phyloP scores from a whole-genome alignment of 2,329 filamentous ascomycete genomes.

The Fusarium subglutinans region DNA sequence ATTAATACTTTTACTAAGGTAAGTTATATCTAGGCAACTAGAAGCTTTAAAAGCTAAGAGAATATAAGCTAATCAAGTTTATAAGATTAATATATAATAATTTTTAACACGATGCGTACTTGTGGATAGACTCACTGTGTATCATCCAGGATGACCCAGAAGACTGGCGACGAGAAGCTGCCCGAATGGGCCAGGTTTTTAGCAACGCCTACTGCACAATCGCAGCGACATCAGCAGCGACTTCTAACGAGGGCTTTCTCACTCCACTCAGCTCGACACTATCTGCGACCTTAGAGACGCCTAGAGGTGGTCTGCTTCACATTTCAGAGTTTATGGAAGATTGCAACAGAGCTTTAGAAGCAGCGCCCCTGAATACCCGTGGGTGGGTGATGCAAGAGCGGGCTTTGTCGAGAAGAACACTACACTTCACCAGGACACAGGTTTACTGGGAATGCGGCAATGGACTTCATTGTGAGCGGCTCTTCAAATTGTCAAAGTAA shows the following conservation, averaged over 20 bases:
- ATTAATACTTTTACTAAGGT: too few species aligned
- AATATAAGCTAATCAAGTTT: too few species aligned
- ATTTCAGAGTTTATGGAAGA: not conserved
- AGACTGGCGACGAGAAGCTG: conserved; percentile 4
- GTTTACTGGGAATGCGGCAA: conserved; percentile 1
- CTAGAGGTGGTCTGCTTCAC: not conserved
- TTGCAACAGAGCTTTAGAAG: not conserved
- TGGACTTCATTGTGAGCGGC: not conserved
- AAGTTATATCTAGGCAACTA: too few species aligned
- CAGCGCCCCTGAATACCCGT: conserved; percentile 37
- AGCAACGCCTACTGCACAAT: conserved; percentile 2
- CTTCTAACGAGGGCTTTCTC: not conserved
- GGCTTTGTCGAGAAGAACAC: not conserved
- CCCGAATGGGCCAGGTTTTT: not conserved
- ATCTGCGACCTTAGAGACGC: not conserved
- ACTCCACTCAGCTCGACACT: not conserved
- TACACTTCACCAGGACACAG: conserved; percentile 3
- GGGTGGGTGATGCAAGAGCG: conserved; percentile 13
- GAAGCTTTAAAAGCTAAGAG: too few species aligned
- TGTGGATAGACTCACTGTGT: conserved; percentile 1
- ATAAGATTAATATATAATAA: too few species aligned
- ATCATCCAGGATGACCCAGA: not conserved
- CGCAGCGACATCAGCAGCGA: not conserved
- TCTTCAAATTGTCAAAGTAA: not conserved
- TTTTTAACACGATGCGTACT: too few species aligned